These are phyloP conservation scores for Podospora pseudocomata DNA, from an alignment of 495 filamentous ascomycete species.

Conservation along the genomic window DNA sequence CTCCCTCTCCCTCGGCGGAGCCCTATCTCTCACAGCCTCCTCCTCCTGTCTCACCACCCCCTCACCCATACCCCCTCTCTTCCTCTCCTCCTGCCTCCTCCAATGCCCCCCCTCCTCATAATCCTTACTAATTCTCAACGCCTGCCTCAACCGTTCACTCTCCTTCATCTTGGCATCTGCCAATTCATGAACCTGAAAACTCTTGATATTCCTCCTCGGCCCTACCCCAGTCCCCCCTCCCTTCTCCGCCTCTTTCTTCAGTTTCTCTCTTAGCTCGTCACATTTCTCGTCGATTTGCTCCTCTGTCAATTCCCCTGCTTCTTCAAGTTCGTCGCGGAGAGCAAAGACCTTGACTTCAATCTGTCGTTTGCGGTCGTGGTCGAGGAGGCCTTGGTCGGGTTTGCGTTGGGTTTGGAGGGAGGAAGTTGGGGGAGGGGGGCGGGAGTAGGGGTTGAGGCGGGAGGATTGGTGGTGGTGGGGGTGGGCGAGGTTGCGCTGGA, in stretches of 20 bases:
- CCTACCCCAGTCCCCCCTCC: constrained; percentile 29
- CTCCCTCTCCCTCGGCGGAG: not conserved
- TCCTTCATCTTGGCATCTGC: constrained; percentile 96
- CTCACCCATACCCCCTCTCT: not conserved
- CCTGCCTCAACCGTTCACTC: constrained; percentile 82
- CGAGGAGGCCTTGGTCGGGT: constrained; percentile 86
- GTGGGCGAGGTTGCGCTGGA: constrained; percentile 90
- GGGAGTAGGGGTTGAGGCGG: constrained; percentile 17
- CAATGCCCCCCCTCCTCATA: constrained; percentile 82
- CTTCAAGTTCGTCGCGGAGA: constrained; percentile 82
- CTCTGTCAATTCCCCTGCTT: constrained; percentile 77
- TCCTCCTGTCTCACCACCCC: not conserved
- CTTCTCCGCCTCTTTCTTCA: constrained; percentile 48
- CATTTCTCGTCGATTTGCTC: constrained; percentile 74
- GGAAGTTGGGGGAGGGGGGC: not conserved
- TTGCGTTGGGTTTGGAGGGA: constrained; percentile 65
- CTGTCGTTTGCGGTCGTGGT: constrained; percentile 84
- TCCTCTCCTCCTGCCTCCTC: constrained; percentile 66
- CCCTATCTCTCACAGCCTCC: not conserved
- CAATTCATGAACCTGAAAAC: constrained; percentile 93
- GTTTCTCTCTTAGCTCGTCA: constrained; percentile 59
- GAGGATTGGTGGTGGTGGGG: constrained; percentile 68
- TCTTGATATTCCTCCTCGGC: constrained; percentile 62
- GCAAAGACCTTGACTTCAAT: constrained; percentile 92
- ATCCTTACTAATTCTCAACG: constrained; percentile 82